phyloP scores from a whole-genome alignment of 768 basidiomycete genomes.

The Phanerodontia chrysosporium region DNA sequence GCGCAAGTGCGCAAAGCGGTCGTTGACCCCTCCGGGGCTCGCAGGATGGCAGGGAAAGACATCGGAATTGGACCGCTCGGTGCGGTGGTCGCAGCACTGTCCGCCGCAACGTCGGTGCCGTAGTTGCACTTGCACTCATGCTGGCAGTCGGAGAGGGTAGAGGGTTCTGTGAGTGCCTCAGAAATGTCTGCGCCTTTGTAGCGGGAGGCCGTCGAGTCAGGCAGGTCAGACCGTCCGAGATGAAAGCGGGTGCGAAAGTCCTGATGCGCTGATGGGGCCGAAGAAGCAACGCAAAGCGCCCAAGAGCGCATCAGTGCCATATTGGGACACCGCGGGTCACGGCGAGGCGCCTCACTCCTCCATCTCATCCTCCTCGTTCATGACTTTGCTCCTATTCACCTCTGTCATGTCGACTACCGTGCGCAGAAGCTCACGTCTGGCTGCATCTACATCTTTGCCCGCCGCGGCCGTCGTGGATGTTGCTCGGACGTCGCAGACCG shows the following conservation, averaged over 20 bases:
- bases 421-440: background rate
- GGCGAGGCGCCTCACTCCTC: no score
- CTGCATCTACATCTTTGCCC: background rate
- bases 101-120: background rate
- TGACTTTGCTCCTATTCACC: background rate
- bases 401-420: background rate
- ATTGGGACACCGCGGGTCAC: no score
- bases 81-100: background rate
- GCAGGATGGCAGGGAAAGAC: constrained; percentile 70
- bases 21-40: constrained; percentile 44
- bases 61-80: constrained; percentile 40
- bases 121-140: background rate
- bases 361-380: no score
- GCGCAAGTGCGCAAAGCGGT: constrained; percentile 53
- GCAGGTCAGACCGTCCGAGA: background rate
- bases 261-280: background rate
- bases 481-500: background rate
- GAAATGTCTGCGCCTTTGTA: background rate
- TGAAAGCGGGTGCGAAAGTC: background rate
- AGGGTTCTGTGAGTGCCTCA: no score
- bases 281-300: background rate
- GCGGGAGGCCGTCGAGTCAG: background rate
- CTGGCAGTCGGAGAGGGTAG: no score
- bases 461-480: background rate
- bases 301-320: background rate